Evolutionary conservation across 1,284 basidiomycete genomes (phyloP), one percentile per base, ranked within the genome.

Genomic region (Vanrija humicola): DNA sequence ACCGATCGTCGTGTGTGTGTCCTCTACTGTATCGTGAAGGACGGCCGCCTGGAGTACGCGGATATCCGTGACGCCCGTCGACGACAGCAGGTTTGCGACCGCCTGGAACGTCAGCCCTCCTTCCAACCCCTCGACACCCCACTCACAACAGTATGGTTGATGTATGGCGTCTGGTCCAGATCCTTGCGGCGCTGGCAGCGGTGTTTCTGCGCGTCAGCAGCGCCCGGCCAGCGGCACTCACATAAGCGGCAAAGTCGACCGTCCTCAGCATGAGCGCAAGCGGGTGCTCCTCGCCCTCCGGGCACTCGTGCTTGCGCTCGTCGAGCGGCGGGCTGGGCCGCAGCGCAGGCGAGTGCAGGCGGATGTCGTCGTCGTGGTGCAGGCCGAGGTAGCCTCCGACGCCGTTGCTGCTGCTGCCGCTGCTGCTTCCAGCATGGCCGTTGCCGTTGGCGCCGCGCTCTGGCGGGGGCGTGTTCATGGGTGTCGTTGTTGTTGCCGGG

Each of bases 21-120:
- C 78, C 60, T 79, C 78, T 14, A 79, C 70, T 2, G 75, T 76
- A 56, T 79, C 78, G 52, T 79, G 77, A 23, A 78, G 59, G 3
- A 78, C 62, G 0, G 78, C 78, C 1, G 77, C 76, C 53, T 77
- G 73, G 3, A 78, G 53, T 0, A 75, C 68, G 10, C 57, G 51
- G 7, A 77, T 61, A 54, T 76, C 68, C 5, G 65, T 69, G 6
- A 76, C 66, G 10, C 76, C 76, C 2, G 67, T 69, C 8, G 67
- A 65, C 6, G 74, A 66, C 15, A 77, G 65, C 43, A 72, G 67
- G 53, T 74, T 74, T 19, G 76, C 70, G 1, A 76, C 74, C 1
- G 68, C 72, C 71, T 73, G 51, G 9, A 25, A 19, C 9, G 43
- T 50, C 29, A 48, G 52, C 50, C 34, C 15, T 45, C 25, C 21